These are phyloP conservation scores for Aspergillus quadricinctus DNA, from an alignment of 2,329 filamentous ascomycete genomes.

Conservation along the genomic window DNA sequence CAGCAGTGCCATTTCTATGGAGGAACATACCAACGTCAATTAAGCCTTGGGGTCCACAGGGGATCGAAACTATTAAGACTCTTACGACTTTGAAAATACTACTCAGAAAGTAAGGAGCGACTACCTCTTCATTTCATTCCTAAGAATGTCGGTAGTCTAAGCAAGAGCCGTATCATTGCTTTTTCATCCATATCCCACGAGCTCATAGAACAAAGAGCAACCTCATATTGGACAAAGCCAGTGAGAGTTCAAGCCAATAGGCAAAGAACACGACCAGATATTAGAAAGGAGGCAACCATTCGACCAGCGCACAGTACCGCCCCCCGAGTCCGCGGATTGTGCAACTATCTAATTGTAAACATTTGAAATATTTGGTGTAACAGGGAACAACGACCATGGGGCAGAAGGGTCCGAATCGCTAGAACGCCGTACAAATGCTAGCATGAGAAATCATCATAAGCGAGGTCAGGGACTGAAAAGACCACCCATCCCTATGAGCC, in stretches of 20 bases:
- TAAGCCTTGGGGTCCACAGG: too few relatives aligned
- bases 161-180: background rate
- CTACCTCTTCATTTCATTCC: constrained; percentile 8
- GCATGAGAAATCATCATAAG: constrained; percentile 36
- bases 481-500: constrained; percentile 14
- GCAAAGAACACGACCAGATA: constrained; percentile 18
- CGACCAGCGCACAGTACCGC: constrained; percentile 41
- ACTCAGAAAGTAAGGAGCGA: background rate
- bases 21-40: too few relatives aligned
- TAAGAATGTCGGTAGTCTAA: background rate
- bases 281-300: constrained; percentile 38
- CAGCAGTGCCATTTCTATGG: too few relatives aligned
- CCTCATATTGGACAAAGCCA: background rate
- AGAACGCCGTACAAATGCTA: constrained; percentile 44
- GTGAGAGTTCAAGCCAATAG: constrained; percentile 11
- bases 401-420: constrained; percentile 32
- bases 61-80: too few relatives aligned
- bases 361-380: constrained; percentile 18
- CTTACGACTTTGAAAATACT: too few relatives aligned
- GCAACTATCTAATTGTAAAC: constrained; percentile 39
- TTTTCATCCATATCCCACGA: background rate
- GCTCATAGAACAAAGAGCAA: background rate
- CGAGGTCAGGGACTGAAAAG: constrained; percentile 11
- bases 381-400: constrained; percentile 4
- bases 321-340: constrained; percentile 33